Evolutionary conservation across 345 rosid genomes (phyloP).

Genomic region (Murraya paniculata): DNA sequence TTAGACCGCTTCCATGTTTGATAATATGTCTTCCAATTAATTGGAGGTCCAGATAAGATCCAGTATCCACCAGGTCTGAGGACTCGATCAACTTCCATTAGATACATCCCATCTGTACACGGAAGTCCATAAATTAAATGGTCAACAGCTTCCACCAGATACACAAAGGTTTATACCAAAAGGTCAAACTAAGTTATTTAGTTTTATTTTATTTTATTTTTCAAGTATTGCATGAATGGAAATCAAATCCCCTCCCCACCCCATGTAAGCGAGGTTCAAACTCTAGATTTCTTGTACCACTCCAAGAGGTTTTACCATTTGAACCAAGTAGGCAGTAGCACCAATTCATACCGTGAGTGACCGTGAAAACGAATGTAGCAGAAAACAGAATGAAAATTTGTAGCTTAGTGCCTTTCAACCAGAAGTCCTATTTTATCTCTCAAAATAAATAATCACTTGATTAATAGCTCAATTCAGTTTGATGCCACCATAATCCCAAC

Average conservation of each 20-base stretch:
- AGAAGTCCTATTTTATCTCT: neutral
- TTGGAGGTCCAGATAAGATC: constrained; percentile 96
- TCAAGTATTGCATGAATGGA: neutral
- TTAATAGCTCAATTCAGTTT: neutral
- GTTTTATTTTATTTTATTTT: too few species aligned
- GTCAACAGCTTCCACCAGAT: constrained; percentile 16
- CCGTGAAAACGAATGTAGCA: neutral
- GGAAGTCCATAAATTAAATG: constrained; percentile 18
- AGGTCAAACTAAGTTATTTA: neutral
- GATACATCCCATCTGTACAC: constrained; percentile 69
- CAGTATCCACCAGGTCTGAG: constrained; percentile 98
- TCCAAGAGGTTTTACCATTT: neutral
- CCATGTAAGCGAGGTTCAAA: neutral
- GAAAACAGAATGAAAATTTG: neutral
- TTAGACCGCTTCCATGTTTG: constrained; percentile 83
- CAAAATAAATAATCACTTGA: neutral
- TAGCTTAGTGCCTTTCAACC: neutral
- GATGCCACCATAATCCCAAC: neutral
- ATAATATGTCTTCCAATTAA: constrained; percentile 91
- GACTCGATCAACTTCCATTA: constrained; percentile 96
- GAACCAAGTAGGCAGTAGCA: neutral
- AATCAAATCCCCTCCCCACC: neutral
- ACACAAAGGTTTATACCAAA: neutral
- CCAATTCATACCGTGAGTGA: neutral
- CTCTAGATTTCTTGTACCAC: neutral